A percentile compares a stretch with the other conserved stretches of the same genome.
phyloP scores from a whole-genome alignment of 345 rosid species.

The Eucalyptus globulus region DNA sequence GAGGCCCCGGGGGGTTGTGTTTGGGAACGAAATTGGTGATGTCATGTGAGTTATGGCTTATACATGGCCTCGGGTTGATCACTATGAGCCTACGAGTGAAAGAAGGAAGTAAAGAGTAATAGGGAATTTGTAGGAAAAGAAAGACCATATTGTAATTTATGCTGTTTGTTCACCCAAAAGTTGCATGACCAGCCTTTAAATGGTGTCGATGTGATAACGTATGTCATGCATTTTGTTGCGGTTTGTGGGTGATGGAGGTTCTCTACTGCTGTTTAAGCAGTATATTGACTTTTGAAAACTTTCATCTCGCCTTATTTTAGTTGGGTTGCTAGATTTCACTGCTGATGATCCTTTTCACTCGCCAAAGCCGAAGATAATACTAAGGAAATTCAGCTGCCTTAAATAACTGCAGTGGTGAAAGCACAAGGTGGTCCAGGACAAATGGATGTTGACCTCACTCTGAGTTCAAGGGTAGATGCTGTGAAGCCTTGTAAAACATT shows the following conservation, averaged over 20 bases:
- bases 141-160: background rate
- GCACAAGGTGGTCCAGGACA: constrained; percentile 12
- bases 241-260: background rate
- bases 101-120: background rate
- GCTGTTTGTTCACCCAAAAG: background rate
- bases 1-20: background rate
- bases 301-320: background rate
- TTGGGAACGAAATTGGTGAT: background rate
- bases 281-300: background rate
- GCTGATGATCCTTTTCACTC: background rate
- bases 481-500: constrained; percentile 88
- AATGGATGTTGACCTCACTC: constrained; percentile 44
- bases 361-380: constrained; percentile 18
- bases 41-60: background rate
- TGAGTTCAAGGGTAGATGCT: constrained; percentile 70
- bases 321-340: background rate
- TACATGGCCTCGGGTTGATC: background rate
- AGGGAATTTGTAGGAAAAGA: background rate
- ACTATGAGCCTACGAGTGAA: background rate
- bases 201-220: background rate
- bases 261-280: background rate
- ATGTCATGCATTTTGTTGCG: background rate
- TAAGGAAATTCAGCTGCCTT: constrained; percentile 4
- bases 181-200: background rate
- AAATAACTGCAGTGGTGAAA: constrained; percentile 25